phyloP scores from a whole-genome alignment of 2,329 filamentous ascomycete species.

The Colletotrichum trifolii region DNA sequence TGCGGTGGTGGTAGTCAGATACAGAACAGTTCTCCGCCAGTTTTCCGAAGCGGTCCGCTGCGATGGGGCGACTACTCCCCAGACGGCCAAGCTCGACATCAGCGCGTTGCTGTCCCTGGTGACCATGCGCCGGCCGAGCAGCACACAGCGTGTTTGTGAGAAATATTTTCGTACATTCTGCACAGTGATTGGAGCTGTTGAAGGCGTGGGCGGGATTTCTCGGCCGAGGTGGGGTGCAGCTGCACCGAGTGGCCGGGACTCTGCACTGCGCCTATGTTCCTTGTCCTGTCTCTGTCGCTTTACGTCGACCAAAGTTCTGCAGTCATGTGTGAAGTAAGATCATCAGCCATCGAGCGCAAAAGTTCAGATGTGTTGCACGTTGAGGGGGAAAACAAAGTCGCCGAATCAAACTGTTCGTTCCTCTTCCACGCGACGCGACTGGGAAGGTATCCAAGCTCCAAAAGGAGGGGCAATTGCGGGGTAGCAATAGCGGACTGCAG shows the following conservation, averaged over 20 bases:
- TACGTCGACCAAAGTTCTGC: not conserved
- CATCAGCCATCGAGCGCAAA: no score
- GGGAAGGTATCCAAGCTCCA: slow-evolving; percentile 1
- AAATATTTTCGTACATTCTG: not conserved
- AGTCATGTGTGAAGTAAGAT: no score
- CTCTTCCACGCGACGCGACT: no score
- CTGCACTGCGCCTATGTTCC: not conserved
- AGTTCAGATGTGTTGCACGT: no score
- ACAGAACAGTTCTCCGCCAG: slow-evolving; percentile 25
- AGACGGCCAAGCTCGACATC: slow-evolving; percentile 6
- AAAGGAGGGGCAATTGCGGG: slow-evolving; percentile 38
- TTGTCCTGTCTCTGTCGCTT: not conserved
- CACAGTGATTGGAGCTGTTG: not conserved
- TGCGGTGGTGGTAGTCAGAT: not conserved
- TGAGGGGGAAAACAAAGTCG: no score
- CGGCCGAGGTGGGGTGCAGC: slow-evolving; percentile 24
- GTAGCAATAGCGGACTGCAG: slow-evolving; percentile 6
- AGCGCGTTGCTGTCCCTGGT: not conserved
- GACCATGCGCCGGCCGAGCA: not conserved
- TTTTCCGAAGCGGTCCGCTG: slow-evolving; percentile 23
- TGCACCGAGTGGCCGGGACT: slow-evolving; percentile 6
- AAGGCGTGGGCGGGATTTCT: slow-evolving; percentile 8
- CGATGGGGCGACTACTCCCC: slow-evolving; percentile 8
- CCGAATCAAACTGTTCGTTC: no score
- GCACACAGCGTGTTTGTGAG: not conserved